Evolutionary conservation across 2,329 filamentous ascomycete species (phyloP), one percentile per base, ranked within the genome.

Genomic region (Ceratocystis huliohia): DNA sequence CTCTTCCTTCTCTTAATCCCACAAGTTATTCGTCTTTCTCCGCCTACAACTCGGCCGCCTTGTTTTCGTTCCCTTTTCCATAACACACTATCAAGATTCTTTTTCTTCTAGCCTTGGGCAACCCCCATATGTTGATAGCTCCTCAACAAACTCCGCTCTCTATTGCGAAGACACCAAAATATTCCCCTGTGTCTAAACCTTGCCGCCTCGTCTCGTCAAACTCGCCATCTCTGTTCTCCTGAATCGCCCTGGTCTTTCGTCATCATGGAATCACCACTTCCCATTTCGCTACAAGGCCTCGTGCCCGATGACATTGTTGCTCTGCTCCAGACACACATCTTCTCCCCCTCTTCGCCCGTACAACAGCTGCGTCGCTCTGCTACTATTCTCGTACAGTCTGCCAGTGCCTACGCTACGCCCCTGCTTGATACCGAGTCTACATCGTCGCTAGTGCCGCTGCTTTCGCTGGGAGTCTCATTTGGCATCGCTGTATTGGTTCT

Each of bases 261-360:
- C 61, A 63, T 33, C 65, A 64, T 63, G 41, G 13, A 50, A 61
- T 25, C 48, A 25, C 59, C 48, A 17, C 44, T 44, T 33, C 17
- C 44, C 7, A 73, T 72, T 65, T 70, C 77, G 64, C 73, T 80
- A 69, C 74, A 75, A 56, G 72, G 75, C 44, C 70, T 82, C 66
- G 75, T 81, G 63, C 77, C 79, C 45, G 74, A 80, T n/a, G 75
- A 79, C 63, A 73, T 78, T 63, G 73, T 76, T 69, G 74, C 75
- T 64, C 73, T 77, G 65, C 73, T 82, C 65, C 73, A 80, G 72
- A 76, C 76, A 56, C 75, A 83, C 74, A 70, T 82, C 67, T 74
- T 83, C 61, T 74, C 77, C 72, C 77, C 77, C 17, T 72, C 76
- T 62, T 78, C 79, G 4, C 77, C 79, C 6, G 68, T 82, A 15